Base-by-base conservation (phyloP, 148 eudicot species). In the Spergularia marina region DNA sequence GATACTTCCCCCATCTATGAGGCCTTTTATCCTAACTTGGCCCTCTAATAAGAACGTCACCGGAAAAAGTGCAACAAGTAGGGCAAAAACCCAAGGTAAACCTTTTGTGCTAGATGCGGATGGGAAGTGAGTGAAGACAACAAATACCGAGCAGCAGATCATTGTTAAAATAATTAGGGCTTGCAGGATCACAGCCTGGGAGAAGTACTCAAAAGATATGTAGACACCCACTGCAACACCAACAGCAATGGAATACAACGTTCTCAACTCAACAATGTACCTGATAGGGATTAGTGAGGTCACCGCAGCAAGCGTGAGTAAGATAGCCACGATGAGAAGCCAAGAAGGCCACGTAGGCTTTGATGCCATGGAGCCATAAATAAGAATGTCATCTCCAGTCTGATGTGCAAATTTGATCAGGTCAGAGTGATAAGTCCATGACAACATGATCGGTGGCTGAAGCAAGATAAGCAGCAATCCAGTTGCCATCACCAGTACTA, bases 301-400 rank as follows among this genome's bases (percentile, higher is more conserved):
- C 68, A 86, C 82, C 61, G 94, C 93, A 55, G 98, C 98, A 11
- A 95, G 90, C 47, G 97, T 87, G 81, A 95, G 97, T 52, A 95
- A 89, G 80, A 89, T 86, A 44, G 96, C 87, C 41, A 82, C 80
- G 72, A 95, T 90, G 68, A 95, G 97, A 70, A 95, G 87, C 99
- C 99, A 95, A 55, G 99, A 88, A 49, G 97, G 99, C 99, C 99
- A 95, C 74, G 97, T 92, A 73, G 96, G 96, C 86, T 91, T 92
- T 67, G 90, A 70, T 62, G 96, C 87, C 84, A 89, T 76, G 84
- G 91, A 89, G 66, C 99, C 99, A 59, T 95, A 92, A 40, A 95
- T 95, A 67, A 97, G 88, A 71, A 95, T 83, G 75, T 95, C 99
- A 80, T 95, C 99, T 16, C 89, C 88, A 65, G 99, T 87, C 81